These are phyloP conservation scores for Podila verticillata DNA, from an alignment of 192 early-diverging fungal species.

Conservation along the genomic window DNA sequence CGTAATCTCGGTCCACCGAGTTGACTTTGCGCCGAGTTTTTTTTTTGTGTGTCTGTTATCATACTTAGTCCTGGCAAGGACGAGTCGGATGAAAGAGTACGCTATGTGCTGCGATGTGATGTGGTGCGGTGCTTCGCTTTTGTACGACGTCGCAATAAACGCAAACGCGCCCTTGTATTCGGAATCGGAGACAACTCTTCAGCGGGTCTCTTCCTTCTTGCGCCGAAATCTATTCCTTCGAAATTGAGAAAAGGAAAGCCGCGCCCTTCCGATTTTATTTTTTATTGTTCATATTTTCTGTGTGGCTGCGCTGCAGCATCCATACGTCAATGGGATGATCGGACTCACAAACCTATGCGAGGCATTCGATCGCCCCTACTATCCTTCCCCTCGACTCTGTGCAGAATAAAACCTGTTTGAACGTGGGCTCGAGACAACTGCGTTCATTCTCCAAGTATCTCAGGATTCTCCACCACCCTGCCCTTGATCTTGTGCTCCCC, in stretches of 20 bases:
- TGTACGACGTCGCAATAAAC: not conserved
- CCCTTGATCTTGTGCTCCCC: no score
- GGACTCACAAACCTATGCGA: no score
- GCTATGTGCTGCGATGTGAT: no score
- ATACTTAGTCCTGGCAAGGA: no score
- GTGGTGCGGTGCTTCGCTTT: not conserved
- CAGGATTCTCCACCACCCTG: not conserved
- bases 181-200: not conserved
- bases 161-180: not conserved
- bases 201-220: not conserved
- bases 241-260: not conserved
- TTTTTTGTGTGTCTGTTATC: not conserved
- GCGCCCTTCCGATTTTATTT: not conserved
- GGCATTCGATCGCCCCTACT: no score
- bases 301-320: not conserved
- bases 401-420: not conserved
- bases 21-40: no score
- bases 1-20: not conserved
- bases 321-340: no score
- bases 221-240: not conserved
- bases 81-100: no score
- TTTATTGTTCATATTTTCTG: not conserved
- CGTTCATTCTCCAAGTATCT: not conserved
- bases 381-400: no score
- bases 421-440: not conserved